Evolutionary conservation across 352 stramenopile genomes (phyloP).

Genomic region (Phytopythium helicoides): DNA sequence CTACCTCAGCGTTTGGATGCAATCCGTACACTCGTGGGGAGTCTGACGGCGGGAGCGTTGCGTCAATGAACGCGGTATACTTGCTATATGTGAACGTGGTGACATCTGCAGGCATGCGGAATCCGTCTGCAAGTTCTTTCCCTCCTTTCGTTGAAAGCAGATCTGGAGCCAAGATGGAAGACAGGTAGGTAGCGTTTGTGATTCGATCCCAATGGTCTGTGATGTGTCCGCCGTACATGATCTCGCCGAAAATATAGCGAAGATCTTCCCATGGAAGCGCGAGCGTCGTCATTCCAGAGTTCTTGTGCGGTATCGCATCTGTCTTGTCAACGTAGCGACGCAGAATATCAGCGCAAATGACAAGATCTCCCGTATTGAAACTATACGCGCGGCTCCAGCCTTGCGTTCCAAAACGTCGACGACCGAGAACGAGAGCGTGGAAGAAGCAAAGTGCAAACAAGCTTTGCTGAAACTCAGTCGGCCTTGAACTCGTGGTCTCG

Average conservation of each 20-base stretch:
- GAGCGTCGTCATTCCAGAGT: neutral
- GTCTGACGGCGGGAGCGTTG: conserved; percentile 50
- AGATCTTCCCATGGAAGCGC: conserved; percentile 77
- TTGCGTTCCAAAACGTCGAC: conserved; percentile 88
- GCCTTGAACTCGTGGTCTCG: conserved; percentile 51
- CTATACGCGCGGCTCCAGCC: conserved; percentile 92
- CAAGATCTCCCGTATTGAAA: conserved; percentile 94
- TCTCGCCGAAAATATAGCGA: conserved; percentile 92
- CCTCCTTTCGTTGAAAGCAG: conserved; percentile 31
- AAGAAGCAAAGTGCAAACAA: conserved; percentile 95
- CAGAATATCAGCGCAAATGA: conserved; percentile 88
- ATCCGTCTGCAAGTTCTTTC: conserved; percentile 62
- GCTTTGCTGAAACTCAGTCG: conserved; percentile 90
- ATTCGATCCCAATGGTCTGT: conserved; percentile 85
- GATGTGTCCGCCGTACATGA: conserved; percentile 90
- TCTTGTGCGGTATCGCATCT: neutral
- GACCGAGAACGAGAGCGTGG: conserved; percentile 90
- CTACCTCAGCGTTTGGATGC: conserved; percentile 81
- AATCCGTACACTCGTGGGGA: conserved; percentile 68
- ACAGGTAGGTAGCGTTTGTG: conserved; percentile 78
- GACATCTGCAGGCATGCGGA: conserved; percentile 70
- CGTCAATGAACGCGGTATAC: conserved; percentile 89
- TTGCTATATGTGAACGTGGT: conserved; percentile 89
- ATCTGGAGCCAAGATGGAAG: conserved; percentile 58
- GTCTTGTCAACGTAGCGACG: conserved; percentile 60